Evolutionary conservation across 441 rosid genomes (phyloP), one percentile per base, ranked within the genome.

Genomic region (Populus hybrid): DNA sequence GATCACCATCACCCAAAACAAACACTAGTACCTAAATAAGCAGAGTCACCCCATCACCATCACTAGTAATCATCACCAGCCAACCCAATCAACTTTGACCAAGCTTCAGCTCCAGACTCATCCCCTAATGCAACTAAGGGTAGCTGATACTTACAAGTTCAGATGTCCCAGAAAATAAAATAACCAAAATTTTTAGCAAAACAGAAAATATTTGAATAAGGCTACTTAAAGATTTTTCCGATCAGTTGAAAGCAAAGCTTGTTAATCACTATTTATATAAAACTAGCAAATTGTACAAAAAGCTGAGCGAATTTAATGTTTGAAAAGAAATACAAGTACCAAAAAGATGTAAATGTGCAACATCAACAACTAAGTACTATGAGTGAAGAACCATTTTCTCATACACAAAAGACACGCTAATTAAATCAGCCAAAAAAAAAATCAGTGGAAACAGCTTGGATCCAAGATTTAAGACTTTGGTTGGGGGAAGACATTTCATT

Each of bases 321-420:
- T 24, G 14, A 35, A 69, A 50, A 32, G 21, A 10, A n/a, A 57
- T 35, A 23, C 1, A 59, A 18, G 14, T 24, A 6, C 11, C 24
- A 67, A 57, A 69, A 18, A 59, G 28, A 69, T 26, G 36, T 3
- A 54, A 68, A 32, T 50, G 35, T 54, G 63, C 72, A 67, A 28
- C 77, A 20, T 66, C 30, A 67, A 67, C 63, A 75, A 7, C 36
- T 42, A 46, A 42, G n/a, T 46, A 67, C 65, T 64, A 75, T 42
- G 66, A 42, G 21, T 28, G 40, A 10, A 18, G 57, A 14, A 1
- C 57, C 57, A 46, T 46, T 46, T 46, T 46, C 57, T 5, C 57
- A 46, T 46, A 46, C 57, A 12, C 6, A 46, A 46, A 46, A 46
- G 57, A 46, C 20, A 46, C 2, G 20, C 20, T 46, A 46, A 46